Evolutionary conservation across 2,329 filamentous ascomycete species (phyloP), one percentile per base, ranked within the genome.

Genomic region (Hirsutella rhossiliensis): DNA sequence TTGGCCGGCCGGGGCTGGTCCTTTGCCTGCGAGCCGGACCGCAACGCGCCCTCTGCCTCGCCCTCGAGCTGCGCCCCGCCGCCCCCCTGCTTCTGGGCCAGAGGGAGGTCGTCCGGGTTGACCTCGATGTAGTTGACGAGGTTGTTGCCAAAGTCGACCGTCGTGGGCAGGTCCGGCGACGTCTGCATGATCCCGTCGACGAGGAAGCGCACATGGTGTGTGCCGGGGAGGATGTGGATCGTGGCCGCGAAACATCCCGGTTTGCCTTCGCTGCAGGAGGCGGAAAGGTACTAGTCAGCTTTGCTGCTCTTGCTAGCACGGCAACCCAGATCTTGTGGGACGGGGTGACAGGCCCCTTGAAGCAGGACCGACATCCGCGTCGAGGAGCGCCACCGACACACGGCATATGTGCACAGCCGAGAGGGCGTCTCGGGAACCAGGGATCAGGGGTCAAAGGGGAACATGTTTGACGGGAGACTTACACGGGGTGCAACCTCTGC

Each of bases 51-150:
- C 3, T 43, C 47, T 13, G 41, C 28, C 11, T 45, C 45, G 17
- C 43, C 28, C 17, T 48, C 50, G 20, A 47, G 38, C 31, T 32
- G 44, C 23, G 54, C 52, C 13, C 31, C 27, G 28, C 40, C 38
- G 20, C 52, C 54, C 28, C 52, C 54, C 28, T 53, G 48, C 40
- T 62, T 51, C 19, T 54, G 50, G n/a, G 49, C 56, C 23, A 60
- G 57, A 11, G 71, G 69, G 28, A 81, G 64, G 56, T 89, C 83
- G 45, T 88, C 82, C 31, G 86, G 79, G 55, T 76, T 86, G 49
- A 97, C 85, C 67, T 98, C 92, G 57, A 98, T 87, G 61, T 97
- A 98, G 66, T 98, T 98, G 64, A 98, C 90, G 17, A 98, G 73
- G 59, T 95, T 94, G 67, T 97, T 97, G 51, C 88, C 94, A 62